phyloP scores from a whole-genome alignment of 2,329 filamentous ascomycete species.

The Hypoxylon sp. region DNA sequence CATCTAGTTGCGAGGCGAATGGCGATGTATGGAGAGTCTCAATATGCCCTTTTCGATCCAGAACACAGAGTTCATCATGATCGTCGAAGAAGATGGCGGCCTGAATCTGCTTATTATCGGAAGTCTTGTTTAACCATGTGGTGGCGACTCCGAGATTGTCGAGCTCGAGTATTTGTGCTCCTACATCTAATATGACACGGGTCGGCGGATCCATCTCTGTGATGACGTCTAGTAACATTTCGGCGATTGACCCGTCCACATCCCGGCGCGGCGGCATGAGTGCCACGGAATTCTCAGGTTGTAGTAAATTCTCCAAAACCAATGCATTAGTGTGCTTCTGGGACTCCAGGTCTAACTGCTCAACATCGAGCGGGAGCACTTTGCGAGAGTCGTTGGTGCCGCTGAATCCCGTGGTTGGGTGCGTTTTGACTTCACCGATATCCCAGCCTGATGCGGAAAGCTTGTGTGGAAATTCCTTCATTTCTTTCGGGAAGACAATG shows the following conservation, averaged over 20 bases:
- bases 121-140: slow-evolving; percentile 64
- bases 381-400: slow-evolving; percentile 76
- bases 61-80: slow-evolving; percentile 67
- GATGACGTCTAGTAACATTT: slow-evolving; percentile 63
- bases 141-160: slow-evolving; percentile 68
- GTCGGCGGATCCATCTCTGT: slow-evolving; percentile 57
- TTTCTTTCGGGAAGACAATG: slow-evolving; percentile 73
- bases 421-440: slow-evolving; percentile 62
- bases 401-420: slow-evolving; percentile 76
- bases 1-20: slow-evolving; percentile 68
- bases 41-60: slow-evolving; percentile 62
- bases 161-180: slow-evolving; percentile 77
- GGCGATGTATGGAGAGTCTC: slow-evolving; percentile 71
- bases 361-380: slow-evolving; percentile 70
- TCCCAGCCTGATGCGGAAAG: slow-evolving; percentile 79
- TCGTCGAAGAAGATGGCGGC: slow-evolving; percentile 72
- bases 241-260: slow-evolving; percentile 52
- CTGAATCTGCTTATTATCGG: slow-evolving; percentile 50
- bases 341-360: slow-evolving; percentile 67
- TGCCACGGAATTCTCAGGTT: slow-evolving; percentile 63
- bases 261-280: slow-evolving; percentile 40
- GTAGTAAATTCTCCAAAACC: slow-evolving; percentile 72
- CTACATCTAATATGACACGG: slow-evolving; percentile 78
- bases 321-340: slow-evolving; percentile 77
- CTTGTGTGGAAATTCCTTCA: slow-evolving; percentile 74